Percentiles rank a stretch among this genome's conserved stretches.
These are phyloP conservation scores for Fusarium chuoi DNA, from an alignment of 2,329 filamentous ascomycete species.

Conservation along the genomic window DNA sequence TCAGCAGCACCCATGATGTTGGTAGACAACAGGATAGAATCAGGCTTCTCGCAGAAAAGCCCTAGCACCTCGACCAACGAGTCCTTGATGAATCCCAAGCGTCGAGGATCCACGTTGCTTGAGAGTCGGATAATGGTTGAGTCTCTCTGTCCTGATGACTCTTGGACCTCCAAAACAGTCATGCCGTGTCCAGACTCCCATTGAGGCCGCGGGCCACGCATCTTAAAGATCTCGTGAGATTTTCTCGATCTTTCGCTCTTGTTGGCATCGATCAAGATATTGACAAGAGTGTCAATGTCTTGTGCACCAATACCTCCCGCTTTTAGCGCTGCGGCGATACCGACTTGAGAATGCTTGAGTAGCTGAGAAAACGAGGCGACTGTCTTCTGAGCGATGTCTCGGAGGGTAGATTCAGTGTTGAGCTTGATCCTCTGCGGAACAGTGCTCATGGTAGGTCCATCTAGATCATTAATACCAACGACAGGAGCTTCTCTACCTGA, in stretches of 20 bases:
- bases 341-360: slow-evolving; percentile 39
- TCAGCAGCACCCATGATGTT: not conserved
- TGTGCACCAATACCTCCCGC: not conserved
- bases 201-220: slow-evolving; percentile 1
- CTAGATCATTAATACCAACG: slow-evolving; percentile 1
- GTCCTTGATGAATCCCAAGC: slow-evolving; percentile 6
- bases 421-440: slow-evolving; percentile 40
- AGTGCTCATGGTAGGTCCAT: slow-evolving; percentile 27
- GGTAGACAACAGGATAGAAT: not conserved
- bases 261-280: slow-evolving; percentile 5
- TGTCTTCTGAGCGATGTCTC: slow-evolving; percentile 11
- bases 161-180: slow-evolving; percentile 5
- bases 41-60: not conserved
- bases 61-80: not conserved
- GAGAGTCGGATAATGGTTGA: not conserved
- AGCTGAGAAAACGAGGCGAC: not conserved
- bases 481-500: slow-evolving; percentile 30
- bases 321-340: slow-evolving; percentile 30
- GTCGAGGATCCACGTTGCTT: slow-evolving; percentile 8
- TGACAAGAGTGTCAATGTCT: slow-evolving; percentile 33
- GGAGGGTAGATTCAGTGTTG: slow-evolving; percentile 37
- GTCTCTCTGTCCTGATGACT: not conserved
- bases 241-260: not conserved
- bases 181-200: slow-evolving; percentile 6
- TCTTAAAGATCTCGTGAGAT: not conserved